Conservation (phyloP, 179 eudicot genomes). For the Patellifolia procumbens region DNA sequence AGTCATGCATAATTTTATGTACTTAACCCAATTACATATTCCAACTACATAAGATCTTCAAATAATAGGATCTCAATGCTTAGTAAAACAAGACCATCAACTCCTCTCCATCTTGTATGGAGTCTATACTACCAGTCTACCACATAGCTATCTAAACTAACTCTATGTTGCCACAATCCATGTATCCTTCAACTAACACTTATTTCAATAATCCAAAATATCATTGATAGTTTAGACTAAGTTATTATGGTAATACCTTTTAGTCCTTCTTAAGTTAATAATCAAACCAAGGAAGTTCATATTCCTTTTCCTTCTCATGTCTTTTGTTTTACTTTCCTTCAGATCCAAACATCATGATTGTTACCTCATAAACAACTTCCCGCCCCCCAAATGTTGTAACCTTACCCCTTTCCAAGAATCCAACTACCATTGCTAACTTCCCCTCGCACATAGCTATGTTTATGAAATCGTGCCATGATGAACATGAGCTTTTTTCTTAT, state of each 20-base stretch:
- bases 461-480: neutral
- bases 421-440: neutral
- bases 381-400: neutral
- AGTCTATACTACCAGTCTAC: too few species aligned
- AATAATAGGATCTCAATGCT: neutral
- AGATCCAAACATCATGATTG: neutral
- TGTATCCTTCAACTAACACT: neutral
- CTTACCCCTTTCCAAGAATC: neutral
- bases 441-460: neutral
- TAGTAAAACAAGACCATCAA: neutral
- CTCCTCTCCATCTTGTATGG: too few species aligned
- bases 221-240: neutral
- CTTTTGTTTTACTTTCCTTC: neutral
- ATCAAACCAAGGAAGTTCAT: too few species aligned
- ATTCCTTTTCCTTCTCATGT: too few species aligned
- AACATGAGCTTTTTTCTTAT: neutral
- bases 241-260: too few species aligned
- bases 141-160: neutral
- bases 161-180: neutral
- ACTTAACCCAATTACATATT: neutral
- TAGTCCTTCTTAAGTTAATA: too few species aligned
- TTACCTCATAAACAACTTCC: neutral
- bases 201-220: neutral
- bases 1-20: neutral
- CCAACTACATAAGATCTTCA: neutral